Conservation (phyloP, 768 basidiomycete genomes). For the Pisolithus albus region DNA sequence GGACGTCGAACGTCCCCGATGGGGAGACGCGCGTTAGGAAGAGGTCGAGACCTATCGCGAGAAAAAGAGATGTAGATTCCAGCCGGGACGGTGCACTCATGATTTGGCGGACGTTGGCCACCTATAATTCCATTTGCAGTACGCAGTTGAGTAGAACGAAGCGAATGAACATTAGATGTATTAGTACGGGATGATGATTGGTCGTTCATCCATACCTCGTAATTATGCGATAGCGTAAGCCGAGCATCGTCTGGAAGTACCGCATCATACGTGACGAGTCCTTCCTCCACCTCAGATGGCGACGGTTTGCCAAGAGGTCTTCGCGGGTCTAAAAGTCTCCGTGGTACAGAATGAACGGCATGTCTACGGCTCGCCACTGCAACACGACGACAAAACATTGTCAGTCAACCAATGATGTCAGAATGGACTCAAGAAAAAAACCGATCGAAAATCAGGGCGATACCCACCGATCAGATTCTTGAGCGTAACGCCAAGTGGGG, state of each 20-base stretch:
- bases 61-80: constrained; percentile 87
- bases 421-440: neutral
- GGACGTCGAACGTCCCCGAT: constrained; percentile 86
- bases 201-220: constrained; percentile 34
- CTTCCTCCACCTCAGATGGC: constrained; percentile 74
- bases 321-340: constrained; percentile 74
- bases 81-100: constrained; percentile 76
- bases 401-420: neutral
- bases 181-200: no score
- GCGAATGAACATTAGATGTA: no score
- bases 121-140: constrained; percentile 31
- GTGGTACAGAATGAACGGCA: constrained; percentile 69
- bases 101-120: constrained; percentile 62
- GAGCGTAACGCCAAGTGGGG: constrained; percentile 81
- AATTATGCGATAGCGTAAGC: constrained; percentile 50
- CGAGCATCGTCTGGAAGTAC: constrained; percentile 63
- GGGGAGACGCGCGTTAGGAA: constrained; percentile 83
- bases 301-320: constrained; percentile 71
- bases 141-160: no score
- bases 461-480: constrained; percentile 82
- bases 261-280: constrained; percentile 79
- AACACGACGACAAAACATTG: neutral
- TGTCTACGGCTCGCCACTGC: constrained; percentile 71
- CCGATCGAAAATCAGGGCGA: neutral
- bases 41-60: constrained; percentile 83